phyloP scores from a whole-genome alignment of 108 stramenopile species.

The Parietichytrium sp. region DNA sequence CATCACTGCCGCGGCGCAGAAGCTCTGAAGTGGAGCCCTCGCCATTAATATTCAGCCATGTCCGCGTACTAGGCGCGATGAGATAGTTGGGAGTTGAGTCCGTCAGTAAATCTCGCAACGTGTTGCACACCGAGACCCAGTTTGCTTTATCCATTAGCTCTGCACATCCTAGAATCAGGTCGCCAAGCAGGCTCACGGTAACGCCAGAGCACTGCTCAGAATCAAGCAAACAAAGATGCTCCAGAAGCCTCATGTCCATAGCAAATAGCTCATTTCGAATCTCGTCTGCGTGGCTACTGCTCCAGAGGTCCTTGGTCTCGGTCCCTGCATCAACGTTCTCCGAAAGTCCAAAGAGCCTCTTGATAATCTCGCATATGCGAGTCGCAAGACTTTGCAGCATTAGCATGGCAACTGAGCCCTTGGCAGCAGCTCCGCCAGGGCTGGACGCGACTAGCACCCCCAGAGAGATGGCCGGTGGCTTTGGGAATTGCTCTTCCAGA shows the following conservation, averaged over 20 bases:
- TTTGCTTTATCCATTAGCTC: background rate
- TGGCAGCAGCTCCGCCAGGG: background rate
- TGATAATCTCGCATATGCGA: too few relatives aligned
- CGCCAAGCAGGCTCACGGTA: conserved; percentile 36
- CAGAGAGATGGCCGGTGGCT: background rate
- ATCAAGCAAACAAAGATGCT: conserved; percentile 22
- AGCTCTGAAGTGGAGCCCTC: background rate
- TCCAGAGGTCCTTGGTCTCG: background rate
- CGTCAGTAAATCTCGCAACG: background rate
- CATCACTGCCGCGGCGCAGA: background rate
- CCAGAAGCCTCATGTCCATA: conserved; percentile 31
- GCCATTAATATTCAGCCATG: background rate
- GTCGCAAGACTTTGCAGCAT: too few relatives aligned
- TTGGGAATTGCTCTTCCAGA: background rate
- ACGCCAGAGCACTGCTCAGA: conserved; percentile 38
- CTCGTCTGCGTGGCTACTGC: background rate
- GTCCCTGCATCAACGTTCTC: background rate
- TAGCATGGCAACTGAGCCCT: too few relatives aligned
- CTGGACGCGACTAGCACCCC: too few relatives aligned
- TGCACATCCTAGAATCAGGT: conserved; percentile 14
- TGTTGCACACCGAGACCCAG: background rate
- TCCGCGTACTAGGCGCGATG: background rate
- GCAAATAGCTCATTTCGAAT: background rate
- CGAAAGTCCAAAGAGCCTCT: background rate
- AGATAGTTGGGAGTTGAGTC: background rate